Evolutionary conservation across 257 asterid species (phyloP).

Genomic region (Hygrophila difformis): DNA sequence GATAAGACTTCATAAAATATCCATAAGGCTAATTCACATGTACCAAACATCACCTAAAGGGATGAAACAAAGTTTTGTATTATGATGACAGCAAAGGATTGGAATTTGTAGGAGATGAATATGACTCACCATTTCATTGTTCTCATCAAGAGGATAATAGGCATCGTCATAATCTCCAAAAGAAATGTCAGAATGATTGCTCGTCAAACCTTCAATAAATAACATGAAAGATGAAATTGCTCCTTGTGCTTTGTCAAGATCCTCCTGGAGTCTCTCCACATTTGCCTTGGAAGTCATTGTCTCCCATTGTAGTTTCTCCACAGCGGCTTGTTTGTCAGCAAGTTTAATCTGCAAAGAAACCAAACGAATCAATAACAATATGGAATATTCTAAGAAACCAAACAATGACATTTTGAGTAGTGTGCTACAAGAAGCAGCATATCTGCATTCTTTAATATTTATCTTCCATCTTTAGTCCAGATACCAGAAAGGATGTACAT

Average conservation of each 20-base stretch:
- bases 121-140: slow-evolving; percentile 45
- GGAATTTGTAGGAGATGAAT: neutral
- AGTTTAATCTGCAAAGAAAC: slow-evolving; percentile 56
- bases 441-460: too few relatives aligned
- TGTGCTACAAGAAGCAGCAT: too few relatives aligned
- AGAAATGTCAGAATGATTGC: slow-evolving; percentile 21
- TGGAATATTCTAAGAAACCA: too few relatives aligned
- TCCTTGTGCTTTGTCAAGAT: slow-evolving; percentile 50
- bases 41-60: too few relatives aligned
- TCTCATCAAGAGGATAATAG: slow-evolving; percentile 31
- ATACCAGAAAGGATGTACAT: too few relatives aligned
- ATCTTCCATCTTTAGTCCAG: too few relatives aligned
- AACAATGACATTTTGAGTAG: too few relatives aligned
- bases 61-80: too few relatives aligned
- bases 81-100: too few relatives aligned
- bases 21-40: too few relatives aligned
- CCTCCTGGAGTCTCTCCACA: slow-evolving; percentile 68
- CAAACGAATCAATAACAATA: neutral
- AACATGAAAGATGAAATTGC: slow-evolving; percentile 61
- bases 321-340: slow-evolving; percentile 97
- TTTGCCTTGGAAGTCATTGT: slow-evolving; percentile 58
- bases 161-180: slow-evolving; percentile 41
- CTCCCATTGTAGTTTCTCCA: slow-evolving; percentile 91
- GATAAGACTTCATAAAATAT: too few relatives aligned
- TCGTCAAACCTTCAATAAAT: slow-evolving; percentile 56